Evolutionary conservation across 2,329 filamentous ascomycete genomes (phyloP).

Genomic region (Cylindrodendrum hubeiense): DNA sequence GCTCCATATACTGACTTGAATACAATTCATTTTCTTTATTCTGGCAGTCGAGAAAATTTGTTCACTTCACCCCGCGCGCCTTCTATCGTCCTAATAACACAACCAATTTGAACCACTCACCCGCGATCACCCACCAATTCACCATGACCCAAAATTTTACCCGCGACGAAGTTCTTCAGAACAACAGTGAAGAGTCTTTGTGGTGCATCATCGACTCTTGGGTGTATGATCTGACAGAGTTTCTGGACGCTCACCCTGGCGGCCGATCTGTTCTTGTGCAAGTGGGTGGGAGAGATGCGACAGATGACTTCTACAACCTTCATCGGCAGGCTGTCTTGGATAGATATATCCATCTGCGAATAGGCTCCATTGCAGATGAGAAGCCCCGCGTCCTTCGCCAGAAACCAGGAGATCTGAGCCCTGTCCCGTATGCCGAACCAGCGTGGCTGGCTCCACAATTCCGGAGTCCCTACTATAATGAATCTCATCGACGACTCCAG

Average conservation of each 20-base stretch:
- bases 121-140: background rate
- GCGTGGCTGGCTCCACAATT: constrained; percentile 84
- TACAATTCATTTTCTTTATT: no score
- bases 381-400: constrained; percentile 78
- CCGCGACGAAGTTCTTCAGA: background rate
- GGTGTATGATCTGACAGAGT: constrained; percentile 89
- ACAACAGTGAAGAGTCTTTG: constrained; percentile 80
- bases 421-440: constrained; percentile 87
- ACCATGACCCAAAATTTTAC: background rate
- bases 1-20: no score
- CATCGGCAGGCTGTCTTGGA: constrained; percentile 88
- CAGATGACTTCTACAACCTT: constrained; percentile 88
- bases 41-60: background rate
- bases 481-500: constrained; percentile 77
- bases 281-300: constrained; percentile 85
- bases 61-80: background rate
- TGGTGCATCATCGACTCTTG: constrained; percentile 89
- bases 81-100: background rate
- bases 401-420: constrained; percentile 77
- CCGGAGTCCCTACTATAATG: constrained; percentile 84
- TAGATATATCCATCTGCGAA: constrained; percentile 81
- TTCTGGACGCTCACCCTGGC: constrained; percentile 86
- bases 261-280: constrained; percentile 84
- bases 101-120: no score
- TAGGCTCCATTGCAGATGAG: constrained; percentile 82